Base-by-base conservation (phyloP, 164 flowering plant genomes). In the Tetracentron sinense region DNA sequence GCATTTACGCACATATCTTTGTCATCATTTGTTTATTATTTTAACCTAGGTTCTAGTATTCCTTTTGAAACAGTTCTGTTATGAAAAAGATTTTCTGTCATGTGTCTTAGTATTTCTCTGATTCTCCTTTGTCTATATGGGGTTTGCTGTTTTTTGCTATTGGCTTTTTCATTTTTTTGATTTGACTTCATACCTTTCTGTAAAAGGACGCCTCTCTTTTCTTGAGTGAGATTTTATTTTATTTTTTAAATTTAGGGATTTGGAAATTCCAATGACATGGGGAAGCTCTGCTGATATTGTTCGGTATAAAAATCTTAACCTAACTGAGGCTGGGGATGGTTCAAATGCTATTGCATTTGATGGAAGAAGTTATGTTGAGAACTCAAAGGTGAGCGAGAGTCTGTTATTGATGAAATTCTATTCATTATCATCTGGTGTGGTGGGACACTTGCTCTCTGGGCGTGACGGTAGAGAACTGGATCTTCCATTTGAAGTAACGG, bases 401-500 rank as follows among this genome's bases (percentile, higher is more conserved):
- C 67, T 89, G 65, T 50, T 85, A 60, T 64, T 89, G 51, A 87
- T 91, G 97, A 91, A 91, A 52, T 91, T 91, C 72, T 89, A 89
- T 66, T 71, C 91, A 8, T 69, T 91, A 44, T 87, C 94, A 30
- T 67, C 81, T 25, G 83, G 76, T n/a, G 63, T 79, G 0, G 89
- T 79, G 48, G 75, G 61, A 28, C 89, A 87, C 65, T 64, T 91
- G 72, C 87, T 87, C 14, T 76, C 92, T 49, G 82, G 82, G 22
- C 48, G 56, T 49, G 86, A 79, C 46, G 86, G 84, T 31, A 72
- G 59, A 68, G 90, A 85, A 69, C 29, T 87, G 61, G 89, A 87
- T 61, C 81, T 89, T 14, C 97, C 96, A n/a, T 87, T 91, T 73
- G 97, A 88, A 69, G 85, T 87, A 27, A 87, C 87, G 2, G 83